Percentiles rank a stretch among this genome's conserved stretches.
Conservation (phyloP, 352 stramenopile genomes). For the Phytophthora megakarya region DNA sequence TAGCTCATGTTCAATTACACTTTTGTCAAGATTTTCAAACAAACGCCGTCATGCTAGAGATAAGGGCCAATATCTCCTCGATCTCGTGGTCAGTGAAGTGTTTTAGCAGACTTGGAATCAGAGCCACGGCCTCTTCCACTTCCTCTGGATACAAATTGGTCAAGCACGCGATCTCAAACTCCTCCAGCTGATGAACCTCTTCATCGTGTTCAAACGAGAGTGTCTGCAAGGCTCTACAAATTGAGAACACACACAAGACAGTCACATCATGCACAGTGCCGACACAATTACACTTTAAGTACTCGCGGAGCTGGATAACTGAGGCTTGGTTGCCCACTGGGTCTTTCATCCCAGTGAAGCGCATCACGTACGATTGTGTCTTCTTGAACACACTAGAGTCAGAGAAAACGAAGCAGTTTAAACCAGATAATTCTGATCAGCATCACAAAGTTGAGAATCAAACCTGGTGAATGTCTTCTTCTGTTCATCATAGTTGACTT, state of each 20-base stretch:
- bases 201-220: slow-evolving; percentile 74
- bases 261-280: background rate
- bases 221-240: slow-evolving; percentile 69
- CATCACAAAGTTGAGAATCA: background rate
- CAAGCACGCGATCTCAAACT: slow-evolving; percentile 86
- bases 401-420: background rate
- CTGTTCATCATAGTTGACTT: slow-evolving; percentile 84
- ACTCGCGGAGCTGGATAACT: slow-evolving; percentile 86
- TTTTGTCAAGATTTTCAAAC: slow-evolving; percentile 32
- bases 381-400: slow-evolving; percentile 81
- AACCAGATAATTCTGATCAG: background rate
- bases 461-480: slow-evolving; percentile 80
- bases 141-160: slow-evolving; percentile 88
- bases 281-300: too few relatives aligned
- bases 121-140: slow-evolving; percentile 76
- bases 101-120: slow-evolving; percentile 84
- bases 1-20: slow-evolving; percentile 12
- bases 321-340: slow-evolving; percentile 85
- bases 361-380: slow-evolving; percentile 88
- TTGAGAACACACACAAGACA: background rate
- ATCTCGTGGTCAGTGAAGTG: slow-evolving; percentile 85
- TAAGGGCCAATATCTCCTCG: slow-evolving; percentile 80
- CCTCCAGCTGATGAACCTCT: slow-evolving; percentile 72
- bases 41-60: slow-evolving; percentile 72
- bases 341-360: slow-evolving; percentile 87